Conservation (phyloP, 768 basidiomycete genomes). For the Xanthoconium purpureum region DNA sequence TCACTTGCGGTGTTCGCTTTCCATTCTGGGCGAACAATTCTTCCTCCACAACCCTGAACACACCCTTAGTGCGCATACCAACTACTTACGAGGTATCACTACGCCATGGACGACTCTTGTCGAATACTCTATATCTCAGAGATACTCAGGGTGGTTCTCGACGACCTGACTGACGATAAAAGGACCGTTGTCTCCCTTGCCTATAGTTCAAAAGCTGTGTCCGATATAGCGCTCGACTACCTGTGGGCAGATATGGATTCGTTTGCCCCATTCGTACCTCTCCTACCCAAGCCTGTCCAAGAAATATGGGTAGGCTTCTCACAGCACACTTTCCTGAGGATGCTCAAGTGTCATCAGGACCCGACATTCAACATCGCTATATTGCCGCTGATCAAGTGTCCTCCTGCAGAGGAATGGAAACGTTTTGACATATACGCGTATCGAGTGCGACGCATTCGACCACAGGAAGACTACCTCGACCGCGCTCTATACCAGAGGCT, state of each 20-base stretch:
- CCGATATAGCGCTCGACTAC: constrained; percentile 11
- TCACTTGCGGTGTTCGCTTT: neutral
- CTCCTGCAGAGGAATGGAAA: constrained; percentile 12
- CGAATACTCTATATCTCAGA: constrained; percentile 13
- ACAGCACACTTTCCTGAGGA: neutral
- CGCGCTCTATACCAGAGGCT: constrained; percentile 18
- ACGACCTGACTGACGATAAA: constrained; percentile 11
- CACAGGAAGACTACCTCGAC: constrained; percentile 5
- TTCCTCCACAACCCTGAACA: neutral
- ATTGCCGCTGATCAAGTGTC: constrained; percentile 9
- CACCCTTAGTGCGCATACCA: too few relatives aligned
- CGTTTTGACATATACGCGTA: constrained; percentile 15
- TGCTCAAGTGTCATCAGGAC: constrained; percentile 2
- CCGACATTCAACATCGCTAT: constrained; percentile 1
- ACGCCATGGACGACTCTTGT: neutral
- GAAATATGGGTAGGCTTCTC: constrained; percentile 10
- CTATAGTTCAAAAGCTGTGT: constrained; percentile 12
- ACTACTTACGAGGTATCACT: neutral
- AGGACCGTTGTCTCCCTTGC: constrained; percentile 5
- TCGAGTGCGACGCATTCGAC: constrained; percentile 13
- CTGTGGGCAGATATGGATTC: constrained; percentile 21
- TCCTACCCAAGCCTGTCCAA: constrained; percentile 9
- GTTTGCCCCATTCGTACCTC: constrained; percentile 13
- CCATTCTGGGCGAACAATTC: neutral
- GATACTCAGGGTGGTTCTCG: constrained; percentile 13